Percentiles rank a stretch among this genome's conserved stretches.
Conservation (phyloP, 768 basidiomycete genomes). For the Panaeolus cyanescens region DNA sequence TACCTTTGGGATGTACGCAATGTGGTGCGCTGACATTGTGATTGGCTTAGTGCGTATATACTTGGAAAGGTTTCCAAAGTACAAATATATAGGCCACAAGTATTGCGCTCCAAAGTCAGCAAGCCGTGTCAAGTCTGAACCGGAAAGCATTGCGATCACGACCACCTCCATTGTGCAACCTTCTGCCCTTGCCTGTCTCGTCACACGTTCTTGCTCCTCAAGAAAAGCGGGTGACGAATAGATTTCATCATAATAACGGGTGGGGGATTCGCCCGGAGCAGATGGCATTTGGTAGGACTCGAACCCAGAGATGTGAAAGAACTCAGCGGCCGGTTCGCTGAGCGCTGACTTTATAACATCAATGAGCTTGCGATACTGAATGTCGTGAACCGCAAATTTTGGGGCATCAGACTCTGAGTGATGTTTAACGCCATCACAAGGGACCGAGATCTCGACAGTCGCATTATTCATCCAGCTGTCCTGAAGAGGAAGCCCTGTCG, state of each 20-base stretch:
- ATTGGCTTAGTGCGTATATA: conserved; percentile 28
- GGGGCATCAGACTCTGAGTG: conserved; percentile 17
- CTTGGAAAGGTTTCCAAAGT: conserved; percentile 40
- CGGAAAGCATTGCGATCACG: conserved; percentile 27
- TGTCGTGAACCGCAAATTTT: conserved; percentile 15
- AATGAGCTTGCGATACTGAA: conserved; percentile 9
- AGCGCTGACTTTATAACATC: conserved; percentile 13
- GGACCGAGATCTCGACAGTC: conserved; percentile 25
- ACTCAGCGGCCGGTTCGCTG: conserved; percentile 9
- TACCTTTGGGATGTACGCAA: conserved; percentile 38
- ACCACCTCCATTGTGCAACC: conserved; percentile 16
- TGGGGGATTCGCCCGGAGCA: background rate
- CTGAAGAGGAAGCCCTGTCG: background rate
- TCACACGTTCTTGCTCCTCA: conserved; percentile 6
- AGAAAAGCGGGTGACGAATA: conserved; percentile 17
- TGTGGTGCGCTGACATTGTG: conserved; percentile 31
- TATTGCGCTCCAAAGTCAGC: conserved; percentile 33
- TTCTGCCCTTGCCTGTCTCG: background rate
- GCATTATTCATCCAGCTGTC: conserved; percentile 20
- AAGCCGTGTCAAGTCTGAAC: conserved; percentile 32
- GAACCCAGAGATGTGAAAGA: conserved; percentile 17
- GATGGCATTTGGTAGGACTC: conserved; percentile 10
- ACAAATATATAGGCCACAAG: conserved; percentile 34
- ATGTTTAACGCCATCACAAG: conserved; percentile 15
- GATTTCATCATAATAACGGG: conserved; percentile 13